These are phyloP conservation scores for Dictyostelium firmibasis DNA, from an alignment of 78 protist genomes.

Conservation along the genomic window DNA sequence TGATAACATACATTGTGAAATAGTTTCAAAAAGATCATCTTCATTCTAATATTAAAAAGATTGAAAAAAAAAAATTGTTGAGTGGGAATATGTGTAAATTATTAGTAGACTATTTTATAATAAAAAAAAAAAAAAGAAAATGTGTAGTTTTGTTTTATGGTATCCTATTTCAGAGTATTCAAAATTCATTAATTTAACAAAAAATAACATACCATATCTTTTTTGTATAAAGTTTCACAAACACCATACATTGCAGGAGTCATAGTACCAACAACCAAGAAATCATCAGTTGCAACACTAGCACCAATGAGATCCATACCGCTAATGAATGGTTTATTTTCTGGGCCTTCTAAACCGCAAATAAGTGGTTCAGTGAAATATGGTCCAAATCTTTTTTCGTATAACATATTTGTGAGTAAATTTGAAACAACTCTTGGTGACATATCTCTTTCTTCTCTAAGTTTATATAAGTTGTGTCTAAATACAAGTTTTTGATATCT, in stretches of 20 bases:
- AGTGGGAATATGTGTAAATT: no score
- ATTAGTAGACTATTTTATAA: no score
- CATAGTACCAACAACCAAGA: slow-evolving; percentile 94
- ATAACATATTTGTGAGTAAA: slow-evolving; percentile 86
- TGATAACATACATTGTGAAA: slow-evolving; percentile 89
- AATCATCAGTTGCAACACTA: slow-evolving; percentile 83
- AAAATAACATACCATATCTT: slow-evolving; percentile 78
- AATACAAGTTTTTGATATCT: slow-evolving; percentile 85
- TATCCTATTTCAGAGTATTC: no score
- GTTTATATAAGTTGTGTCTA: slow-evolving; percentile 87
- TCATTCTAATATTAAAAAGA: slow-evolving; percentile 17
- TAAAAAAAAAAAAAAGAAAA: no score
- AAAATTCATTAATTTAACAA: no score
- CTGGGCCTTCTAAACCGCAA: slow-evolving; percentile 91
- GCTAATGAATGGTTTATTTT: slow-evolving; percentile 90
- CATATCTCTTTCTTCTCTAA: slow-evolving; percentile 96
- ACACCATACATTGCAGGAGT: slow-evolving; percentile 91
- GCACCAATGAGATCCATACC: slow-evolving; percentile 97
- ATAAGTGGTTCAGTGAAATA: slow-evolving; percentile 96
- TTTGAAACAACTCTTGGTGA: slow-evolving; percentile 86
- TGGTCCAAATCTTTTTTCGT: slow-evolving; percentile 96
- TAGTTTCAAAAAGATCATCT: slow-evolving; percentile 91
- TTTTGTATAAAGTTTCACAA: slow-evolving; percentile 90
- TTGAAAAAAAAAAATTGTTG: not conserved
- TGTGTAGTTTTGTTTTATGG: no score